phyloP scores from a whole-genome alignment of 2,329 filamentous ascomycete species.

The Iodosphaeria phyllophila region DNA sequence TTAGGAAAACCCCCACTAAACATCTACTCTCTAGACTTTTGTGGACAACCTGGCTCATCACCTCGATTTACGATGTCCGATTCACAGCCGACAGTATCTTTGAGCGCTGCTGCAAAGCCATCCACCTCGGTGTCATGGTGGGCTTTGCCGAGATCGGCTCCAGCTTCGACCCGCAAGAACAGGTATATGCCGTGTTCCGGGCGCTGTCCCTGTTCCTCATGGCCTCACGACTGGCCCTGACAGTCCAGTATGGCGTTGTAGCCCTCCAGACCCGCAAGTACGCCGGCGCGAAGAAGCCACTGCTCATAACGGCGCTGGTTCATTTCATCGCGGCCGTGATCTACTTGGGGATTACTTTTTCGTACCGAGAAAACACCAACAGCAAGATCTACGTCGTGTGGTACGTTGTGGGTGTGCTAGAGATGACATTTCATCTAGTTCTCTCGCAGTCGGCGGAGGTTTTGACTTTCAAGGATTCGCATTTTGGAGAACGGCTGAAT shows the following conservation, averaged over 20 bases:
- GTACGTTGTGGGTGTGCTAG: conserved; percentile 35
- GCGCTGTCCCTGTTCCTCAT: conserved; percentile 28
- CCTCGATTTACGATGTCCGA: conserved; percentile 45
- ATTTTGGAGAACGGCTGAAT: conserved; percentile 43
- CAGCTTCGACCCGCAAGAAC: conserved; percentile 20
- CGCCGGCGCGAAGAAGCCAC: conserved; percentile 15
- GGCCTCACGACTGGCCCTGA: conserved; percentile 31
- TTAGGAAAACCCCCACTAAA: background rate
- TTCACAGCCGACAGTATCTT: conserved; percentile 47
- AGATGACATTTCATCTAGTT: conserved; percentile 30
- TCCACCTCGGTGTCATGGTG: conserved; percentile 45
- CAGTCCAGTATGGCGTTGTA: conserved; percentile 31
- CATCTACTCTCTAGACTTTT: conserved; percentile 22
- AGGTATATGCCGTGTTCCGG: conserved; percentile 18
- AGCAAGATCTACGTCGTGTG: conserved; percentile 20
- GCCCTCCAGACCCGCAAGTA: conserved; percentile 22
- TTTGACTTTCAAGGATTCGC: conserved; percentile 41
- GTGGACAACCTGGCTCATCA: conserved; percentile 52
- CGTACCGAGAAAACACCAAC: conserved; percentile 14
- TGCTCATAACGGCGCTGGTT: conserved; percentile 16
- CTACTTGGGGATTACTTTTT: conserved; percentile 22
- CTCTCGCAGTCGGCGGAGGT: conserved; percentile 34
- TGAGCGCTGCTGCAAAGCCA: conserved; percentile 35
- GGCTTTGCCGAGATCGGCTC: conserved; percentile 43
- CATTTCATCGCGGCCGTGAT: conserved; percentile 17